Evolutionary conservation across 179 eudicot genomes (phyloP).

Genomic region (Beta lomatogona): DNA sequence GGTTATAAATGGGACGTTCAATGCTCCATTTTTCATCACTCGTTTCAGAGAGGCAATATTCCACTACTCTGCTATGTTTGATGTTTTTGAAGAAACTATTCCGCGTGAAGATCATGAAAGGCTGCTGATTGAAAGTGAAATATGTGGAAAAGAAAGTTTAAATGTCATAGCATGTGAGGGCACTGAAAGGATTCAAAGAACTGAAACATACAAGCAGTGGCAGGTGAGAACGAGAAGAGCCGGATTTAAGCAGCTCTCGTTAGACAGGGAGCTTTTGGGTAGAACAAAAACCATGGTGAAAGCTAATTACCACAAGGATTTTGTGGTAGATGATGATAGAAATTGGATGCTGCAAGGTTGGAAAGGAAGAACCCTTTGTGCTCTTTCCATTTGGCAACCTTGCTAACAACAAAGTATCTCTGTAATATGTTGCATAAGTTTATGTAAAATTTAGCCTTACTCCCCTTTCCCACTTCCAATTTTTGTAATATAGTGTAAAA

Average conservation of each 20-base stretch:
- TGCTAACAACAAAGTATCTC: background rate
- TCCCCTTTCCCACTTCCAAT: background rate
- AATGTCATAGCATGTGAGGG: slow-evolving; percentile 67
- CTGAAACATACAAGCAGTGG: slow-evolving; percentile 64
- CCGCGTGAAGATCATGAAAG: slow-evolving; percentile 41
- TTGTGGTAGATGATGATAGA: slow-evolving; percentile 45
- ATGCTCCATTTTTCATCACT: slow-evolving; percentile 50
- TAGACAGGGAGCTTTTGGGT: slow-evolving; percentile 40
- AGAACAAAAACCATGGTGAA: slow-evolving; percentile 36
- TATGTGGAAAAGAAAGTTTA: slow-evolving; percentile 42
- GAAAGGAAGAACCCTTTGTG: slow-evolving; percentile 52
- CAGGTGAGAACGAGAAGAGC: slow-evolving; percentile 42
- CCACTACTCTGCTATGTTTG: slow-evolving; percentile 41
- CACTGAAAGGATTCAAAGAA: slow-evolving; percentile 54
- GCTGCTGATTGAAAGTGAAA: slow-evolving; percentile 43
- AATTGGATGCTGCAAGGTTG: slow-evolving; percentile 60
- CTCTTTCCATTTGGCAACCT: slow-evolving; percentile 53
- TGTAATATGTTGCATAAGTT: background rate
- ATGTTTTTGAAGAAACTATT: slow-evolving; percentile 39
- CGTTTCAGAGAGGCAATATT: slow-evolving; percentile 47
- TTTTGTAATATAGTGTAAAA: slow-evolving; percentile 14
- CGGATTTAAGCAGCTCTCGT: slow-evolving; percentile 40
- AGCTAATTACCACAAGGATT: slow-evolving; percentile 45
- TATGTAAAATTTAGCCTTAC: slow-evolving; percentile 24
- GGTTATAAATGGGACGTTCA: slow-evolving; percentile 36